phyloP scores from a whole-genome alignment of 2,329 filamentous ascomycete genomes.

The Fusarium vanettenii region DNA sequence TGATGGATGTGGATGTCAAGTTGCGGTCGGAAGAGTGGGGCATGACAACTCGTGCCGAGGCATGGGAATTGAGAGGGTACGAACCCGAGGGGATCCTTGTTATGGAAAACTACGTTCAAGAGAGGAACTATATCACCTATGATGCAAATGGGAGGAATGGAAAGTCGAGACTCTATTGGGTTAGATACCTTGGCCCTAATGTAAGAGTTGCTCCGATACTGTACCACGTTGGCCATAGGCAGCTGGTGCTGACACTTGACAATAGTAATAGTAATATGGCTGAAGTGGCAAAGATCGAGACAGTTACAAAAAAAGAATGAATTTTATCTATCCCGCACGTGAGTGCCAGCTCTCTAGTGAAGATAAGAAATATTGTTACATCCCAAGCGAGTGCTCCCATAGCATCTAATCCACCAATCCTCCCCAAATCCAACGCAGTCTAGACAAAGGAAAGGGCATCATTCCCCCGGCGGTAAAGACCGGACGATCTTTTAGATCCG shows the following conservation, averaged over 20 bases:
- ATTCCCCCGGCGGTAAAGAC: not conserved
- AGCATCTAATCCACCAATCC: not conserved
- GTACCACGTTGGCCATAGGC: not conserved
- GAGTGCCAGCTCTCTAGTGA: not conserved
- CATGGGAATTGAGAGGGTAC: not conserved
- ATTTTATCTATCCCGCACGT: not conserved
- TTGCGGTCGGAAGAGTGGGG: slow-evolving; percentile 29
- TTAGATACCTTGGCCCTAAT: not conserved
- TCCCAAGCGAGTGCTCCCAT: not conserved
- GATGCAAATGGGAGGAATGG: not conserved
- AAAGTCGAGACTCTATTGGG: not conserved
- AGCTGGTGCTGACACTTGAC: not conserved
- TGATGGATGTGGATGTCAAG: not conserved
- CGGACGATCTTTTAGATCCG: not conserved
- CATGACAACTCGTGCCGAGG: slow-evolving; percentile 21
- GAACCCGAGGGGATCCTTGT: not conserved
- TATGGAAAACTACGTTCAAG: not conserved
- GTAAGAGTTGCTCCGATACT: not conserved
- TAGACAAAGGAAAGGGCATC: not conserved
- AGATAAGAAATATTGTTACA: not conserved
- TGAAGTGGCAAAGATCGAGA: not conserved
- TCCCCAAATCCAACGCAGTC: not conserved
- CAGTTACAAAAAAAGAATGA: not conserved
- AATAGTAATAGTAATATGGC: not conserved
- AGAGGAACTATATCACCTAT: not conserved